Base-by-base conservation (phyloP, 768 basidiomycete species). In the Auricularia cornea region DNA sequence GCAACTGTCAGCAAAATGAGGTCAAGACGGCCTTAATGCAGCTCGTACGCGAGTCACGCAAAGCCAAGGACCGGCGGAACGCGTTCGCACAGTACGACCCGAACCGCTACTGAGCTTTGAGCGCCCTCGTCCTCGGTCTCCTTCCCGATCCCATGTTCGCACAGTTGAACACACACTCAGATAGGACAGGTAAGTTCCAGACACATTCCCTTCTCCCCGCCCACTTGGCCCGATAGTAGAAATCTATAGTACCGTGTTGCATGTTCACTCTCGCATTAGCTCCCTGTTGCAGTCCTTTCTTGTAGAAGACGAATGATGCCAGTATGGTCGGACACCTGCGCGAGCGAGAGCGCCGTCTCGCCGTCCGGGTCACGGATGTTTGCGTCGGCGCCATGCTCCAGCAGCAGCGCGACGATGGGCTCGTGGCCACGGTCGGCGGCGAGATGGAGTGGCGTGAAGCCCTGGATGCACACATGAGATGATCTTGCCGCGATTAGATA, bases 401-500 rank as follows among this genome's bases (percentile, higher is more conserved):
- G 70, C 44, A 97, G 73, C 3, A 85, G 62, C 66, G 79, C 74
- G 2, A 89, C 88, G 2, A 83, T 75, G 0, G 78, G 76, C 6
- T 77, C 62, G 68, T 85, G 80, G 1, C 94, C 94, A 69, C 94
- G 79, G 72, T 97, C 94, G 30, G 87, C 84, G 3, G 94, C 94
- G 0, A 95, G 79, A 68, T 97, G 94, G 23, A 97, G 74, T 8
- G 94, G 81, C 0, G 93, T 91, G 72, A 93, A 94, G 38, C 92
- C 94, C 94, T 97, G 69, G n/a, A 60, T 18, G 62, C 16, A 48
- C 30, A 40, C 20, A 48, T 23, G 23, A 48, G 20, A 5, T 16
- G 20, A 48, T 48, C 44, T 6, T 48, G 44, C 10, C 35, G 35
- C 35, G 35, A 38, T 38, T 38, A 38, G 35, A 38, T 38, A 38